Base-by-base conservation (phyloP, 108 stramenopile species). In the Schizochytrium sp. region DNA sequence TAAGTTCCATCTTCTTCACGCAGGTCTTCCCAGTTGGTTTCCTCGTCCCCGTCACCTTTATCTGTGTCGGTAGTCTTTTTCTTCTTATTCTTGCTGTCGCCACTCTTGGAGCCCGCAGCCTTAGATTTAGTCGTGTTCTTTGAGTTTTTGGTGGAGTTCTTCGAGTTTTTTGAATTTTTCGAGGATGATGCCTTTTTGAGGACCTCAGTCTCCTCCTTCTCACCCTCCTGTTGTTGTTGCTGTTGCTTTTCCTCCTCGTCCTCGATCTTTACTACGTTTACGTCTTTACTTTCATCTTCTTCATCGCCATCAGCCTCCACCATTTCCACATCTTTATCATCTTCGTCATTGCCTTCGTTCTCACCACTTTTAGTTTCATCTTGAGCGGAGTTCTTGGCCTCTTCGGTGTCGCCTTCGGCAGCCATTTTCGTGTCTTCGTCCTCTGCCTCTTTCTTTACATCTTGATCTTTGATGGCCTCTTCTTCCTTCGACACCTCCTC, bases 1-100 rank as follows among this genome's bases (percentile, higher is more conserved):
- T 55, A 83, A 38, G 53, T 83, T 47, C 76, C 76, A 40, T 49
- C 53, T 40, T 83, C 76, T 47, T 83, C 76, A 53, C 76, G 76
- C 53, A 83, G 28, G 64, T 69, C 64, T 15, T 69, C 64, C 64
- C 64, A 69, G 64, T 69, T 69, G 72, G 19, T 28, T 1, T 13
- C 28, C 1, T 72, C 72, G 72, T 13, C 72, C 28, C 15, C 72
- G 42, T 72, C 72, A 1, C 15, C 42, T 17, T 15, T 1, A 17
- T 60, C n/a, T 60, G 17, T 60, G 19, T n/a, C 59, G 0, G 17
- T 60, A 17, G 17, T n/a, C 17, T 60, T n/a, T n/a, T n/a, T 60
- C 59, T 60, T 60, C n/a, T n/a, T 60, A 19, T 60, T n/a, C n/a
- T 60, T n/a, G 17, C 42, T 28, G 40, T 28, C 72, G 40, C 40